A percentile compares a stretch with the other conserved stretches of the same genome.
phyloP scores from a whole-genome alignment of 1,284 basidiomycete genomes.

The Fomes fomentarius region DNA sequence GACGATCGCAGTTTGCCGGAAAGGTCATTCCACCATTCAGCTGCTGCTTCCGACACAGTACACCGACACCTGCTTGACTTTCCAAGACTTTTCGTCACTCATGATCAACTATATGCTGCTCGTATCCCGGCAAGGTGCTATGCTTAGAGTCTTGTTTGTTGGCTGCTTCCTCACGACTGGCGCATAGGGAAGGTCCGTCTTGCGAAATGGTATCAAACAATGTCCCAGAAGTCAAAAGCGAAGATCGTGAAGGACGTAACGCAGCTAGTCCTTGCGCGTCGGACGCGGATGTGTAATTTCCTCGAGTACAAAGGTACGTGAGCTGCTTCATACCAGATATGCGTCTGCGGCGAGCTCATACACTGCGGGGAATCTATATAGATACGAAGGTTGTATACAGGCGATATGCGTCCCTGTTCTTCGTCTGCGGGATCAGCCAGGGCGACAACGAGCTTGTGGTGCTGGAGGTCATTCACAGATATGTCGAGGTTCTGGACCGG shows the following conservation, averaged over 20 bases:
- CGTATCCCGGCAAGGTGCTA: constrained; percentile 84
- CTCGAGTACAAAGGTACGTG: constrained; percentile 94
- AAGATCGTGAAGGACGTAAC: constrained; percentile 99
- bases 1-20: constrained; percentile 9
- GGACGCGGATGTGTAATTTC: constrained; percentile 99
- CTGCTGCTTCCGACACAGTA: not conserved
- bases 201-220: constrained; percentile 98
- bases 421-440: constrained; percentile 90
- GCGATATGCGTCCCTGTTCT: constrained; percentile 97
- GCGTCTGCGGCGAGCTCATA: not conserved
- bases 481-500: constrained; percentile 97
- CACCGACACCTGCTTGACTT: not conserved
- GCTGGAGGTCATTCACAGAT: constrained; percentile 97
- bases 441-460: constrained; percentile 94
- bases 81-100: not conserved
- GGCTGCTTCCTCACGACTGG: not conserved
- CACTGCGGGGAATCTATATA: not conserved
- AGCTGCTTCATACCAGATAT: no score
- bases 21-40: no score
- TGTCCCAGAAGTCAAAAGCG: constrained; percentile 91
- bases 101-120: constrained; percentile 64
- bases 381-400: constrained; percentile 97
- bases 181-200: constrained; percentile 91
- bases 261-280: constrained; percentile 93
- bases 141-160: not conserved